Conservation (phyloP, 225 moss, liverwort and hornwort species). For the Polytrichum formosum region DNA sequence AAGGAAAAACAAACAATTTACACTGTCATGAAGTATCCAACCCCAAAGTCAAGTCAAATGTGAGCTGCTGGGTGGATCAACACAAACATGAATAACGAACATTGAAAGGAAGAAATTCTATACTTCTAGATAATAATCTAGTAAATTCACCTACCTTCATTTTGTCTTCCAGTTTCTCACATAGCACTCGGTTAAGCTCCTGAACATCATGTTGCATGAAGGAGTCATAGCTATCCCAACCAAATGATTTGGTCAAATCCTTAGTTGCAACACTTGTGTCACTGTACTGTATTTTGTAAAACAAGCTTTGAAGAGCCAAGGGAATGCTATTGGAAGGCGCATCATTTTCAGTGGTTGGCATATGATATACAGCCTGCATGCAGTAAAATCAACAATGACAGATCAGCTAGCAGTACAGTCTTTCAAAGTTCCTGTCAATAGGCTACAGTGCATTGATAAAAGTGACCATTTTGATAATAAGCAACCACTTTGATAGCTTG, state of each 20-base stretch:
- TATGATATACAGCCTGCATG: slow-evolving; percentile 85
- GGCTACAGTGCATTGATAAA: too few relatives aligned
- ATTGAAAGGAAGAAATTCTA: too few relatives aligned
- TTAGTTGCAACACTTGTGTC: slow-evolving; percentile 97
- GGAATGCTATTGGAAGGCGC: slow-evolving; percentile 96
- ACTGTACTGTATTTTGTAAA: slow-evolving; percentile 99
- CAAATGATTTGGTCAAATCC: slow-evolving; percentile 97
- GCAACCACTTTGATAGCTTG: too few relatives aligned
- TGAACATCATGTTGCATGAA: slow-evolving; percentile 99
- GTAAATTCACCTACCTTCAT: slow-evolving; percentile 66
- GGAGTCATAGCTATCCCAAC: slow-evolving; percentile 97
- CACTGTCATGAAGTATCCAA: too few relatives aligned
- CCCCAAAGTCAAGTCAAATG: too few relatives aligned
- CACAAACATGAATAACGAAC: too few relatives aligned
- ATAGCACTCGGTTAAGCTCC: slow-evolving; percentile 91
- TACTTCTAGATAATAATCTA: background rate
- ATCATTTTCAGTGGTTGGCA: slow-evolving; percentile 97
- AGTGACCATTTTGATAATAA: too few relatives aligned
- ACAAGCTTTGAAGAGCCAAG: slow-evolving; percentile 89
- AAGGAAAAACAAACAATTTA: background rate
- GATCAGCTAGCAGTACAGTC: too few relatives aligned
- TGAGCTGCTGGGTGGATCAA: background rate
- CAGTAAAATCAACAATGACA: background rate
- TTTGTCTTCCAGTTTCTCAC: slow-evolving; percentile 95
- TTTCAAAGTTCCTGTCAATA: too few relatives aligned